Percentiles rank a stretch among this genome's conserved stretches.
Conservation (phyloP, 805 yeast genomes). For the Candida krabiensis region DNA sequence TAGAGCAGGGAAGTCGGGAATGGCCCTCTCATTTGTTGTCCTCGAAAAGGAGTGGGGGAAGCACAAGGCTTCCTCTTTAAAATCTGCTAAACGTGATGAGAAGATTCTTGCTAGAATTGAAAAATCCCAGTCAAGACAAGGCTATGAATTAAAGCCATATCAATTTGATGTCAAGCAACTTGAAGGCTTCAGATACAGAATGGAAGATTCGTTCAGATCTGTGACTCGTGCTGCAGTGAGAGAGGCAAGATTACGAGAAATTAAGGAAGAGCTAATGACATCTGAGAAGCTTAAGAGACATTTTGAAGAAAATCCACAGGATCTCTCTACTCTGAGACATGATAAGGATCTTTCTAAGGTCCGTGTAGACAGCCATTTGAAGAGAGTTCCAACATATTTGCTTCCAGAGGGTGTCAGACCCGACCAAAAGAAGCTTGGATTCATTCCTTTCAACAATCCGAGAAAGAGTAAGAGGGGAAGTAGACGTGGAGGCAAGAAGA, state of each 20-base stretch:
- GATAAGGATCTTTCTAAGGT: slow-evolving; percentile 86
- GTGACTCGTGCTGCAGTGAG: slow-evolving; percentile 87
- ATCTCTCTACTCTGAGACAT: slow-evolving; percentile 82
- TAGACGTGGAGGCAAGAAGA: slow-evolving; percentile 32
- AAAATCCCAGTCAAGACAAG: slow-evolving; percentile 71
- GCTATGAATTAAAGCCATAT: slow-evolving; percentile 79
- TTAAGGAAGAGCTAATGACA: slow-evolving; percentile 80
- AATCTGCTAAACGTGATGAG: slow-evolving; percentile 79
- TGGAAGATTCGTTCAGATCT: slow-evolving; percentile 95
- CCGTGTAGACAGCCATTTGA: slow-evolving; percentile 80
- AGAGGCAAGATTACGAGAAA: slow-evolving; percentile 89
- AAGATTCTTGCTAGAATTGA: slow-evolving; percentile 75
- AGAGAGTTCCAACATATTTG: slow-evolving; percentile 88
- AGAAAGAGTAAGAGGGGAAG: slow-evolving; percentile 36
- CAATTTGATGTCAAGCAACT: slow-evolving; percentile 89
- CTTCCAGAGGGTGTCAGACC: slow-evolving; percentile 76
- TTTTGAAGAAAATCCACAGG: slow-evolving; percentile 97
- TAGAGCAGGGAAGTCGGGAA: slow-evolving; percentile 94
- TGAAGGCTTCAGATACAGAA: slow-evolving; percentile 93
- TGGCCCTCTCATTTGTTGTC: slow-evolving; percentile 90
- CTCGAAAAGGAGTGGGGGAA: slow-evolving; percentile 82
- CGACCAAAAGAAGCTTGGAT: slow-evolving; percentile 57
- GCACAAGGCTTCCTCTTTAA: slow-evolving; percentile 75
- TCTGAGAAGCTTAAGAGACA: slow-evolving; percentile 90
- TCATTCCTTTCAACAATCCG: slow-evolving; percentile 68